phyloP scores from a whole-genome alignment of 805 yeast species.

The Crinitomyces ghanaensis region DNA sequence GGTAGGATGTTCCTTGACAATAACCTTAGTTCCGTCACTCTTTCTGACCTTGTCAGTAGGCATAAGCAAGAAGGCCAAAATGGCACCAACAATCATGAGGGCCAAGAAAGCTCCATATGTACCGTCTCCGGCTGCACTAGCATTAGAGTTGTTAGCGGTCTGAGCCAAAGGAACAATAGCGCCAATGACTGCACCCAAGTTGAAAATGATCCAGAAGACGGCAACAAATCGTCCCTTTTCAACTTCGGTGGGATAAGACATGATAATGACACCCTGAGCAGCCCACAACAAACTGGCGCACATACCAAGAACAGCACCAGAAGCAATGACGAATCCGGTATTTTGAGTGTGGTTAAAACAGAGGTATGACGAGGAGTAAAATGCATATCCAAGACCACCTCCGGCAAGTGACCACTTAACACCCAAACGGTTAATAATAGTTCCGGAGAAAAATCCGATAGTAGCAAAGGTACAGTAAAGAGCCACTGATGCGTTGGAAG shows the following conservation, averaged over 20 bases:
- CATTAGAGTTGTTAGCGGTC: slow-evolving; percentile 29
- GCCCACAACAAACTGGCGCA: slow-evolving; percentile 49
- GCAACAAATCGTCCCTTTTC: slow-evolving; percentile 43
- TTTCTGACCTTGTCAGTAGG: slow-evolving; percentile 40
- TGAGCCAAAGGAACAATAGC: slow-evolving; percentile 45
- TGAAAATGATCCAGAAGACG: slow-evolving; percentile 50
- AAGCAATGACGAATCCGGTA: slow-evolving; percentile 41
- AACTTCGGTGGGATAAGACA: slow-evolving; percentile 45
- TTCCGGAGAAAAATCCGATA: slow-evolving; percentile 46
- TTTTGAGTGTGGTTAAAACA: slow-evolving; percentile 34
- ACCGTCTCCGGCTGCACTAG: slow-evolving; percentile 32
- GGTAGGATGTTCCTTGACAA: slow-evolving; percentile 34
- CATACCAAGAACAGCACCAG: slow-evolving; percentile 47
- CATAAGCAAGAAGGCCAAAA: slow-evolving; percentile 35
- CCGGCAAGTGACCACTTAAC: slow-evolving; percentile 30
- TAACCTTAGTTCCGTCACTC: slow-evolving; percentile 39
- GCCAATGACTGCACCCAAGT: slow-evolving; percentile 52
- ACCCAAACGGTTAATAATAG: slow-evolving; percentile 41
- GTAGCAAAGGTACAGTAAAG: slow-evolving; percentile 44
- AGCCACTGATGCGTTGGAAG: slow-evolving; percentile 30
- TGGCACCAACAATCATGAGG: slow-evolving; percentile 37
- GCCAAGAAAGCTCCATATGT: slow-evolving; percentile 45
- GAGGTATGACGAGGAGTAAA: slow-evolving; percentile 36
- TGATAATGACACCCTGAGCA: slow-evolving; percentile 45
- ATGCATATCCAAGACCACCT: slow-evolving; percentile 37